These are phyloP conservation scores for Xylariomycetidae sp. DNA, from an alignment of 2,329 filamentous ascomycete species.

Conservation along the genomic window DNA sequence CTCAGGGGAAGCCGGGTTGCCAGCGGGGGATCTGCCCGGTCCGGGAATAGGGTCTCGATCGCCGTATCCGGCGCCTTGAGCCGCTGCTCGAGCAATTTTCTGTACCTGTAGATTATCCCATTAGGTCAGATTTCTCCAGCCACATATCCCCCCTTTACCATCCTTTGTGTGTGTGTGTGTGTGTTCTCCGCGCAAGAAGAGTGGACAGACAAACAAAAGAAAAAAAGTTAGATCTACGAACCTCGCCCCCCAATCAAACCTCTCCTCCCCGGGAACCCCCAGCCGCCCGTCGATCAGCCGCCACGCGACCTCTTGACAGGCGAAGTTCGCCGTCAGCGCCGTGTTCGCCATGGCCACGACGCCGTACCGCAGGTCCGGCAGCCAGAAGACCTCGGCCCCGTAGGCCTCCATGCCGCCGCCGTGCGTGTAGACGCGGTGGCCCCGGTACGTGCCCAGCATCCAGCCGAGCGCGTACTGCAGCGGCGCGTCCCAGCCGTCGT, in stretches of 20 bases:
- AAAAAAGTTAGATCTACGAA: slow-evolving; percentile 18
- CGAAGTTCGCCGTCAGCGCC: slow-evolving; percentile 31
- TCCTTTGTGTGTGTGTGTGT: too few species aligned
- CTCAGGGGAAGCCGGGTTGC: slow-evolving; percentile 30
- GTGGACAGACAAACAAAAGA: too few species aligned
- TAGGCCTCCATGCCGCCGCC: slow-evolving; percentile 40
- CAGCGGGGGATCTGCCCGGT: slow-evolving; percentile 28
- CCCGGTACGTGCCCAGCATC: slow-evolving; percentile 33
- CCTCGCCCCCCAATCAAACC: slow-evolving; percentile 31
- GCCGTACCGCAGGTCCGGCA: slow-evolving; percentile 39
- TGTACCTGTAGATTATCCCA: too few species aligned
- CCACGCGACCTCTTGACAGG: slow-evolving; percentile 29
- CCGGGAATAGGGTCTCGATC: slow-evolving; percentile 32
- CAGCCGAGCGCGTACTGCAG: slow-evolving; percentile 39
- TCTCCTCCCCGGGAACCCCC: slow-evolving; percentile 26
- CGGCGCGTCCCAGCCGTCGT: slow-evolving; percentile 26
- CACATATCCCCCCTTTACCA: too few species aligned
- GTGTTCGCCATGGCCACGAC: slow-evolving; percentile 42
- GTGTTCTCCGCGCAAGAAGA: too few species aligned
- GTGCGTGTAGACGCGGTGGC: slow-evolving; percentile 38
- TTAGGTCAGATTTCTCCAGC: too few species aligned
- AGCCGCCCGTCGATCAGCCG: slow-evolving; percentile 37
- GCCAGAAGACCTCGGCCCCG: slow-evolving; percentile 37
- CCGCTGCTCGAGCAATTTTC: slow-evolving; percentile 9
- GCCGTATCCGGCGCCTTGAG: slow-evolving; percentile 26